Conservation (phyloP, 257 asterid genomes). For the Plantago elongata region DNA sequence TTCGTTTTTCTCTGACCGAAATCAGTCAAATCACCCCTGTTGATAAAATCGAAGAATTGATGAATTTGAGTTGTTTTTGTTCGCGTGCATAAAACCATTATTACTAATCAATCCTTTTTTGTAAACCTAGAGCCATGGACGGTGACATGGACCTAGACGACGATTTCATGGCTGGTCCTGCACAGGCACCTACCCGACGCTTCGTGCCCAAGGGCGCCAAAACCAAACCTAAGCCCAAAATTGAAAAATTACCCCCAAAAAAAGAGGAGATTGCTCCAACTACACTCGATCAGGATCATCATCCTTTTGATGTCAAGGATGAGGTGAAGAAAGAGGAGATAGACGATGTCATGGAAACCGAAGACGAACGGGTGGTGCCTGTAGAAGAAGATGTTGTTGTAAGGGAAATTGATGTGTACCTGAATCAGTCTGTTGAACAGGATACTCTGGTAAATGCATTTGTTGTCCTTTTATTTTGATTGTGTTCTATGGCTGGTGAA, state of each 20-base stretch:
- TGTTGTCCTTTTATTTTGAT: neutral
- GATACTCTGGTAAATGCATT: constrained; percentile 33
- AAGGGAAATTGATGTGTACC: constrained; percentile 72
- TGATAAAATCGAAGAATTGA: no score
- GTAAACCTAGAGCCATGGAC: no score
- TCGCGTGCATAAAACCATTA: no score
- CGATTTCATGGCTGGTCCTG: no score
- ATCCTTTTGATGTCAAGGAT: constrained; percentile 24
- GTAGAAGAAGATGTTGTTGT: constrained; percentile 49
- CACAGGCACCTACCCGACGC: constrained; percentile 23
- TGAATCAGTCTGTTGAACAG: constrained; percentile 45
- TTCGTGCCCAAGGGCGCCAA: constrained; percentile 70
- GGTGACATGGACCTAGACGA: no score
- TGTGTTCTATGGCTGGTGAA: neutral
- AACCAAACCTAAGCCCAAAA: constrained; percentile 35
- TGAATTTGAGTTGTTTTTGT: no score
- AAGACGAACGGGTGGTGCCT: constrained; percentile 20
- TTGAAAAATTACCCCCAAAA: constrained; percentile 27
- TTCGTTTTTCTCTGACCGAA: no score
- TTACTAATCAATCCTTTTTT: no score
- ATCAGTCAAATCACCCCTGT: no score
- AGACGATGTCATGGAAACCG: constrained; percentile 37
- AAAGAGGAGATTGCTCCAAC: constrained; percentile 33
- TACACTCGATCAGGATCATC: constrained; percentile 26
- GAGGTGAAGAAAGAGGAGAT: constrained; percentile 22